phyloP scores from a whole-genome alignment of 2,329 filamentous ascomycete species.

The Arthrobotrys sinensis region DNA sequence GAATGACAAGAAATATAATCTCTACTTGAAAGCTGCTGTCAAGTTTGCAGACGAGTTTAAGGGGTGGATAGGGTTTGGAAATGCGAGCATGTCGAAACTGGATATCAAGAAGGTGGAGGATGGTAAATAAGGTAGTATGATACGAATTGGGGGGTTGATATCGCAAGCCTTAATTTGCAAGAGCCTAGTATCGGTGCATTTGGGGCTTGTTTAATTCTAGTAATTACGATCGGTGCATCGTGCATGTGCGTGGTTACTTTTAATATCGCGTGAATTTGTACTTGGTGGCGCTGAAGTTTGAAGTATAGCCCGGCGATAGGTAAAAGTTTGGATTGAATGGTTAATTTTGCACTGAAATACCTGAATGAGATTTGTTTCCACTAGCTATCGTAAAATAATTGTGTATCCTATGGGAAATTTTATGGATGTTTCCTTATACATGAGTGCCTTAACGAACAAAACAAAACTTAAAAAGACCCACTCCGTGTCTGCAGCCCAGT shows the following conservation, averaged over 20 bases:
- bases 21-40: constrained; percentile 71
- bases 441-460: too few species aligned
- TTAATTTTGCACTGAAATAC: neutral
- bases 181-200: neutral
- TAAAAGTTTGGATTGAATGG: neutral
- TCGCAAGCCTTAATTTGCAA: neutral
- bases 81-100: neutral
- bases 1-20: constrained; percentile 66
- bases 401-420: too few species aligned
- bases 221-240: neutral
- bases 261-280: neutral
- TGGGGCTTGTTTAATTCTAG: neutral
- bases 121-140: neutral
- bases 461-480: too few species aligned
- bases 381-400: too few species aligned
- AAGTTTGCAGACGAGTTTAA: constrained; percentile 70
- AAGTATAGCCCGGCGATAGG: neutral
- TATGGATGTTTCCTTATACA: too few species aligned
- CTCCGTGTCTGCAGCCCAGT: too few species aligned
- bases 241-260: neutral
- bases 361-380: neutral
- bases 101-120: constrained; percentile 21
- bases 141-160: neutral
- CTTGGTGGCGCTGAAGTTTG: constrained; percentile 1
- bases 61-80: constrained; percentile 63